Evolutionary conservation across 2,329 filamentous ascomycete genomes (phyloP), one percentile per base, ranked within the genome.

Genomic region (Pseudogymnoascus sp.): DNA sequence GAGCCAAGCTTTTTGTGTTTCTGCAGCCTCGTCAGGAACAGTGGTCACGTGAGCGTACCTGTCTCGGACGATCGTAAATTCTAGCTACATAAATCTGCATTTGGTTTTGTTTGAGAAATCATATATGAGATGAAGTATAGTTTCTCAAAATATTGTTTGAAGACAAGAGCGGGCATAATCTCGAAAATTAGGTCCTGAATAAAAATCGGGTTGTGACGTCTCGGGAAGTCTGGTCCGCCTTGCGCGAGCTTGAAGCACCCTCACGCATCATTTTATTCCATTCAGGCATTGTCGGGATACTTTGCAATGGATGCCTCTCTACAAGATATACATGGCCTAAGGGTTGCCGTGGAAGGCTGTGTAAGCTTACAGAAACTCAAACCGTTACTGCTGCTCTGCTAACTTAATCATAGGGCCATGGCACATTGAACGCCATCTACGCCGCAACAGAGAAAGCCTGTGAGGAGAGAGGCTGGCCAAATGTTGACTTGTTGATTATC

Each of bases 371-470:
- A 9, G 4, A 57, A 63, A 23, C 42, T 19, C 17, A 10, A 38
- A 9, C 6, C 36, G 26, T 62, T 38, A 36, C 42, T 57, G n/a
- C 13, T 13, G n/a, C 69, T 74, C 15, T 11, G n/a, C 69, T 74
- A 57, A 77, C 68, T 9, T 59, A 60, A 57, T 11, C 13, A 5
- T 65, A 95, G 90, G 93, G 93, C 64, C 95, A 99, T 77, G 95
- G 95, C 67, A 91, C 88, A 0, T 84, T 99, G 62, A 84, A 97
- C 74, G 89, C 91, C 64, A 97, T 99, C 69, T 99, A 97, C 75
- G 85, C 88, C 0, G 88, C 90, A 0, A 84, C 96, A 26, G 79
- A 83, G 42, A 81, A 84, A 67, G 82, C 91, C 9, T 90, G 88
- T 74, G 79, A 85, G 67, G 79, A 82, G 53, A 89, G 89, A 69